phyloP scores from a whole-genome alignment of 495 filamentous ascomycete species.

The Apiosordaria backusii region DNA sequence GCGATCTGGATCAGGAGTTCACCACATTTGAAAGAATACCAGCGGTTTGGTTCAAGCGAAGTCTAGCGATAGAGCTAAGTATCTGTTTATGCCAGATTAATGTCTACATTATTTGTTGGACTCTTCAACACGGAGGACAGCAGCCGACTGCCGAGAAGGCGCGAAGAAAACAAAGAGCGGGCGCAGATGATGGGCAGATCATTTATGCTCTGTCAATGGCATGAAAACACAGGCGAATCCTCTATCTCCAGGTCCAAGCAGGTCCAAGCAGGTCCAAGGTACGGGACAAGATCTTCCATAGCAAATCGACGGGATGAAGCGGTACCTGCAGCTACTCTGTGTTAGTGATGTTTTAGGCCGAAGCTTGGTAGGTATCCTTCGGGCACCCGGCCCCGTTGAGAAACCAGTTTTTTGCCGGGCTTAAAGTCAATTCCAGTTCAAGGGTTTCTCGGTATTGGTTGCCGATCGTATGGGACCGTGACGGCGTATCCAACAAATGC shows the following conservation, averaged over 20 bases:
- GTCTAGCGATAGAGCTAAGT: not conserved
- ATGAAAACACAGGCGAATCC: conserved; percentile 1
- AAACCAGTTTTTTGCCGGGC: not conserved
- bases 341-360: not conserved
- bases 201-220: conserved; percentile 1
- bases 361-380: not conserved
- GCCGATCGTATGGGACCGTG: conserved; percentile 14
- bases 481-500: conserved; percentile 13
- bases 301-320: conserved; percentile 3
- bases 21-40: not conserved
- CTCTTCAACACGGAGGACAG: not conserved
- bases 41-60: not conserved
- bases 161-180: not conserved
- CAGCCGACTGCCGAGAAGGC: not conserved
- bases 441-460: conserved; percentile 8
- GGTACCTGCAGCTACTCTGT: conserved; percentile 9
- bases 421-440: not conserved
- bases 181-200: not conserved
- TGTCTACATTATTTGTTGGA: not conserved
- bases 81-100: not conserved
- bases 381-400: not conserved
- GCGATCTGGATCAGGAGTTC: not conserved
- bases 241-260: conserved; percentile 9
- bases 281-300: conserved; percentile 8
- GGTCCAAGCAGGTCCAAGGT: not conserved